These are phyloP conservation scores for Endothia cerciana DNA, from an alignment of 2,329 filamentous ascomycete species.

Conservation along the genomic window DNA sequence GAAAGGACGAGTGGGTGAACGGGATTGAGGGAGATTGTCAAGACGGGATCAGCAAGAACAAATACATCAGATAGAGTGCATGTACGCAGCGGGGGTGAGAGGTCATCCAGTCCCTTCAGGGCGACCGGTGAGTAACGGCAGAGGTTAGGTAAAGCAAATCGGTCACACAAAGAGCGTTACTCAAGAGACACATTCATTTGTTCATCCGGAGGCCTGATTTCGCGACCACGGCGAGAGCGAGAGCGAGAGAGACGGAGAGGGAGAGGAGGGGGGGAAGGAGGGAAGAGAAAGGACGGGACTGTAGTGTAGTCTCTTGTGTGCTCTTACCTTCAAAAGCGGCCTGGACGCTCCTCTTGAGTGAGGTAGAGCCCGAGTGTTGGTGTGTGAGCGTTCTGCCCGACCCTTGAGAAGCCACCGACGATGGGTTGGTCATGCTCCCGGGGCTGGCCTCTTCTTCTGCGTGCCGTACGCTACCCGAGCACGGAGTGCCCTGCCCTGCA, in stretches of 20 bases:
- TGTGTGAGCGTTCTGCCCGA: conserved; percentile 21
- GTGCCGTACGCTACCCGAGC: too few species aligned
- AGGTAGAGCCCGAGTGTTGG: conserved; percentile 36
- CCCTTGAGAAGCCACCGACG: conserved; percentile 42
- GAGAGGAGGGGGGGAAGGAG: neutral
- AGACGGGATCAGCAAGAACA: neutral
- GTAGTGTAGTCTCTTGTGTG: neutral
- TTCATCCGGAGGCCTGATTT: neutral
- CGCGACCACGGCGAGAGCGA: neutral
- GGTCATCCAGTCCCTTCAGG: neutral
- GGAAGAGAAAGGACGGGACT: neutral
- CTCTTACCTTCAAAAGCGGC: conserved; percentile 62
- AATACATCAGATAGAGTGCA: neutral
- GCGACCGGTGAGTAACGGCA: neutral
- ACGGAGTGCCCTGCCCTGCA: neutral
- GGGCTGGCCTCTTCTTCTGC: too few species aligned
- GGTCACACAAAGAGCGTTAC: neutral
- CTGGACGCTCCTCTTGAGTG: conserved; percentile 62
- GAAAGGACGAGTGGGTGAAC: neutral
- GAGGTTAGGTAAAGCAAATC: neutral
- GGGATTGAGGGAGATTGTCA: neutral
- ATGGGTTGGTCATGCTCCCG: conserved; percentile 55
- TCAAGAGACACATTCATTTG: neutral
- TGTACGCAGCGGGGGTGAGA: neutral
- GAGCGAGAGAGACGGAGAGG: neutral